phyloP scores from a whole-genome alignment of 2,329 filamentous ascomycete genomes.

The Pyricularia sp. region DNA sequence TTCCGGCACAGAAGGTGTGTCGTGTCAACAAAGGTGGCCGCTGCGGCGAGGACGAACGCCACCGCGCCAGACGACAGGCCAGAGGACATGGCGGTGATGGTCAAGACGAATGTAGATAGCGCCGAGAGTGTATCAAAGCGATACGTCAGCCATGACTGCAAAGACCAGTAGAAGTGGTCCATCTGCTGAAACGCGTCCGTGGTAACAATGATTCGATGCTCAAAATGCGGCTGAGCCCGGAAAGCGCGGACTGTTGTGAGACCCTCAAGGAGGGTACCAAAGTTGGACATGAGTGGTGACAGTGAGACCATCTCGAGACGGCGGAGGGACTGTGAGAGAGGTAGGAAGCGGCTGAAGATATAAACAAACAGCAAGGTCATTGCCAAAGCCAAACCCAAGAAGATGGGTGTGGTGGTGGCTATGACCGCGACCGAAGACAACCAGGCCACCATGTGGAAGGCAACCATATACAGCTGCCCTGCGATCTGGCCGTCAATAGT shows the following conservation, averaged over 20 bases:
- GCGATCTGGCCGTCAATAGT: constrained; percentile 82
- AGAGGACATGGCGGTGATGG: constrained; percentile 60
- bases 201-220: constrained; percentile 63
- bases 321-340: constrained; percentile 69
- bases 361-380: constrained; percentile 58
- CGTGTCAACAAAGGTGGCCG: constrained; percentile 52
- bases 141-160: constrained; percentile 75
- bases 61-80: constrained; percentile 66
- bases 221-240: constrained; percentile 64
- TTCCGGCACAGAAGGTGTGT: constrained; percentile 64
- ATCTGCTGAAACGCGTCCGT: constrained; percentile 87
- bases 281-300: constrained; percentile 82
- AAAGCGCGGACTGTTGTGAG: constrained; percentile 80
- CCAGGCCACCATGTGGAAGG: constrained; percentile 60
- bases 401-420: constrained; percentile 61
- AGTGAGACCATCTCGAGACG: constrained; percentile 82
- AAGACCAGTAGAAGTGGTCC: constrained; percentile 90
- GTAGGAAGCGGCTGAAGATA: constrained; percentile 66
- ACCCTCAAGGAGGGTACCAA: constrained; percentile 75
- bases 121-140: constrained; percentile 64
- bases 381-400: constrained; percentile 56
- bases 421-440: constrained; percentile 64
- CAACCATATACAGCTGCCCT: constrained; percentile 55
- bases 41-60: constrained; percentile 69
- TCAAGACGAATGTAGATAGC: constrained; percentile 58